Percentiles rank a stretch among this genome's conserved stretches.
Evolutionary conservation across 345 rosid species (phyloP).

Genomic region (Syzygium jambos): DNA sequence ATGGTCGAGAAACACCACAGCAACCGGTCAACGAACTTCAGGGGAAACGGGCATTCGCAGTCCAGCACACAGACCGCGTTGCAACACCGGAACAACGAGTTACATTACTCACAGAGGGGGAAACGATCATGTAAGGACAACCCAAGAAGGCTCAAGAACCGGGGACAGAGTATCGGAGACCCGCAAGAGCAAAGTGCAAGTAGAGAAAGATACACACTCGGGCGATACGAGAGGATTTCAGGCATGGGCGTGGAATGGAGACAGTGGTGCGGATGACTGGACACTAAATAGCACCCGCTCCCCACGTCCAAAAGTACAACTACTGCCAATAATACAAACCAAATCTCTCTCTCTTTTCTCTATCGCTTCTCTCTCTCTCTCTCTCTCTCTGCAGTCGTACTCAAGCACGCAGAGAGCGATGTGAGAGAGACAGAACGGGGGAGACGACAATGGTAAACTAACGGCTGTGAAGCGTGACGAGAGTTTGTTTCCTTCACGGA

Average conservation of each 20-base stretch:
- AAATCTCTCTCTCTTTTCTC: neutral
- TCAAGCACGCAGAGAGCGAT: neutral
- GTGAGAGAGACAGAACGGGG: neutral
- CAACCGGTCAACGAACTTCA: slow-evolving; percentile 2
- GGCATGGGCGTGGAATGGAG: neutral
- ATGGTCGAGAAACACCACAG: slow-evolving; percentile 10
- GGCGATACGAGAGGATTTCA: neutral
- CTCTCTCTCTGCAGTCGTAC: neutral
- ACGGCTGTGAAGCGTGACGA: neutral
- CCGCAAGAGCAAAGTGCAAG: neutral
- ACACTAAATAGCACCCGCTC: neutral
- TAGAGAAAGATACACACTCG: neutral
- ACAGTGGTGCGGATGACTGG: slow-evolving; percentile 3
- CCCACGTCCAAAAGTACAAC: neutral
- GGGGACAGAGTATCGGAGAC: neutral
- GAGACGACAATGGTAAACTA: neutral
- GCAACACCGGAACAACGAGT: neutral
- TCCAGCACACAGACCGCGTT: slow-evolving; percentile 1
- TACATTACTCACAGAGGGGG: neutral
- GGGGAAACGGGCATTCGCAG: slow-evolving; percentile 20
- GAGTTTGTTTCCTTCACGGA: neutral
- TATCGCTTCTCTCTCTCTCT: neutral
- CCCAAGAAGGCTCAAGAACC: neutral
- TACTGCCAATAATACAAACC: neutral
- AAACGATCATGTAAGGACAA: neutral